Percentiles rank a stretch among this genome's conserved stretches.
Conservation (phyloP, 345 rosid species). For the Salix exigua region DNA sequence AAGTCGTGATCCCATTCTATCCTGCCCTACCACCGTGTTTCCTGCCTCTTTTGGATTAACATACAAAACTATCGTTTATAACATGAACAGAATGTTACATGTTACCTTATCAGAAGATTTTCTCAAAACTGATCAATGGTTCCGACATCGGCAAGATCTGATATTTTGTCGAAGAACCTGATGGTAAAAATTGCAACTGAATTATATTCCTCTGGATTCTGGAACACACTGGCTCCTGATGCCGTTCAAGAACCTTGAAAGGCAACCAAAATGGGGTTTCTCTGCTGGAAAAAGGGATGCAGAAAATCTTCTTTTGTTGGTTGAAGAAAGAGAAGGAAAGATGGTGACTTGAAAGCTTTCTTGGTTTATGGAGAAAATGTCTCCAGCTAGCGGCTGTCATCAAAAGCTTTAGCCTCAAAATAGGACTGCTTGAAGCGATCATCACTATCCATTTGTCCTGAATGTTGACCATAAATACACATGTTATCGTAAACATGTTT, state of each 20-base stretch:
- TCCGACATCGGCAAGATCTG: background rate
- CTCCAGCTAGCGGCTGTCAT: slow-evolving; percentile 16
- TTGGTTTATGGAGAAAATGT: slow-evolving; percentile 14
- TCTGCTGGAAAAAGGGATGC: background rate
- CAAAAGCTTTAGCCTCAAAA: slow-evolving; percentile 1
- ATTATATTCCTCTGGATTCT: background rate
- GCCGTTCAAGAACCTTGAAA: background rate
- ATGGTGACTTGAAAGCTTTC: background rate
- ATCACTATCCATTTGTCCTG: background rate
- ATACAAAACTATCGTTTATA: background rate
- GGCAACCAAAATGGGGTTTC: background rate
- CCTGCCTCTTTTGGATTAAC: background rate
- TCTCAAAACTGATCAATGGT: background rate
- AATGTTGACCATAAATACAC: background rate
- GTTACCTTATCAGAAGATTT: background rate
- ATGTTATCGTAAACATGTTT: background rate
- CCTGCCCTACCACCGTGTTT: background rate
- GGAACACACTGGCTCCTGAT: background rate
- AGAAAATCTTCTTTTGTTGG: background rate
- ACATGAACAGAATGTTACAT: background rate
- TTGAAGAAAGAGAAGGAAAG: slow-evolving; percentile 3
- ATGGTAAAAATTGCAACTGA: background rate
- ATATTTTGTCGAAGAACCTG: background rate
- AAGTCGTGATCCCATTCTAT: too few relatives aligned
- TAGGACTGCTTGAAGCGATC: background rate